Conservation (phyloP, 768 basidiomycete species). For the Suillus subluteus region DNA sequence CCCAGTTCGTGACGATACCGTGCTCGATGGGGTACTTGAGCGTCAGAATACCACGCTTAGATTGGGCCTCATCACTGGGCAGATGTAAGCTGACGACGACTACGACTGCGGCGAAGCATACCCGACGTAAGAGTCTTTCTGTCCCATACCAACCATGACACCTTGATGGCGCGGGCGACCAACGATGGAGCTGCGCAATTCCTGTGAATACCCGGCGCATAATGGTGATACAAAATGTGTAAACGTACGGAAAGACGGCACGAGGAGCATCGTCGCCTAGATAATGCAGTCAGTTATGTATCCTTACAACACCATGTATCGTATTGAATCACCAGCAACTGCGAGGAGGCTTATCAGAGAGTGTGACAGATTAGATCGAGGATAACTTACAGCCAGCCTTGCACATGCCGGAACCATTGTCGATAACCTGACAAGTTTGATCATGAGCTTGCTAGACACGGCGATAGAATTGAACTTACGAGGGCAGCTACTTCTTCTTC, state of each 20-base stretch:
- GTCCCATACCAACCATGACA: constrained; percentile 97
- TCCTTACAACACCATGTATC: neutral
- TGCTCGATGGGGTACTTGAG: constrained; percentile 94
- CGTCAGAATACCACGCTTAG: constrained; percentile 93
- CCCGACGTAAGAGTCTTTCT: constrained; percentile 97
- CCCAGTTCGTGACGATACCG: constrained; percentile 98
- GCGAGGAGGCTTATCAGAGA: constrained; percentile 26
- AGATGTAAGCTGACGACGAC: constrained; percentile 5
- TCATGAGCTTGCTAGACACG: constrained; percentile 10
- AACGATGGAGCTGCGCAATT: constrained; percentile 77
- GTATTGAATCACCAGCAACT: constrained; percentile 61
- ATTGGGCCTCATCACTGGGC: constrained; percentile 84
- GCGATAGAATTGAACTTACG: constrained; percentile 32
- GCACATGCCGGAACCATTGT: constrained; percentile 99
- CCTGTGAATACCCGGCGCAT: neutral
- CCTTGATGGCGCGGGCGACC: constrained; percentile 94
- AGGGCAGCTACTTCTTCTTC: constrained; percentile 69
- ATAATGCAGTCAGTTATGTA: constrained; percentile 18
- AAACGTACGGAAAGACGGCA: constrained; percentile 91
- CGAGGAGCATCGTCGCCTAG: constrained; percentile 87
- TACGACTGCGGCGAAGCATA: constrained; percentile 31
- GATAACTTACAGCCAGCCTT: constrained; percentile 92
- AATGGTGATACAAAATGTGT: constrained; percentile 5
- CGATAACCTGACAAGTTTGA: constrained; percentile 64
- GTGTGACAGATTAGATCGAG: constrained; percentile 12